phyloP scores from a whole-genome alignment of 352 stramenopile species.

The Pythium monospermum region DNA sequence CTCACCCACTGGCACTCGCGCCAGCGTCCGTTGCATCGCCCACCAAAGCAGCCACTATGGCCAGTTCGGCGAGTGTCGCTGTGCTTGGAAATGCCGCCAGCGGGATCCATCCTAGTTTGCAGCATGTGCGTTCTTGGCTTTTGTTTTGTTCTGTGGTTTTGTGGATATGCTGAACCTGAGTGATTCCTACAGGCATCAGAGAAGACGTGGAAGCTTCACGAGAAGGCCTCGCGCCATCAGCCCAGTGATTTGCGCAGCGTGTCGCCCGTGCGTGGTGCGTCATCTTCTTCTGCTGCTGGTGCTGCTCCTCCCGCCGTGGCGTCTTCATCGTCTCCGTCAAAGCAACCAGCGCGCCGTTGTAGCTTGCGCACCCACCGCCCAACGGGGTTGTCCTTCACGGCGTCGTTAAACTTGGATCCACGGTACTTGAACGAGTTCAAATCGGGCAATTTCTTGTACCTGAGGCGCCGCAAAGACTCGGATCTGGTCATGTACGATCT shows the following conservation, averaged over 20 bases:
- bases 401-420: constrained; percentile 68
- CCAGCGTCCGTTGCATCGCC: background rate
- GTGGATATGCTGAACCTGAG: background rate
- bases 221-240: constrained; percentile 8
- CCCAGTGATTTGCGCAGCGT: constrained; percentile 2
- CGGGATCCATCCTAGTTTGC: constrained; percentile 46
- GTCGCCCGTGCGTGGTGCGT: constrained; percentile 11
- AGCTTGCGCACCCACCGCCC: too few species aligned
- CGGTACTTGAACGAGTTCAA: constrained; percentile 74
- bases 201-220: constrained; percentile 41
- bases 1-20: too few species aligned
- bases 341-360: too few species aligned
- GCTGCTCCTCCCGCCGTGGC: too few species aligned
- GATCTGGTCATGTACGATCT: constrained; percentile 81
- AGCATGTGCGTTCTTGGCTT: constrained; percentile 24
- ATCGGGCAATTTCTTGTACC: constrained; percentile 77
- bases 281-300: background rate
- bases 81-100: constrained; percentile 10
- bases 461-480: constrained; percentile 56
- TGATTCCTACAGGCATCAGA: constrained; percentile 37
- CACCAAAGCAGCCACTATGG: background rate
- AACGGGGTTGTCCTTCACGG: constrained; percentile 54
- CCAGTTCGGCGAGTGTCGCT: constrained; percentile 29
- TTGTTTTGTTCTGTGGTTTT: background rate
- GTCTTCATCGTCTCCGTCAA: too few species aligned